Evolutionary conservation across 257 asterid species (phyloP).

Genomic region (Rhazya stricta): DNA sequence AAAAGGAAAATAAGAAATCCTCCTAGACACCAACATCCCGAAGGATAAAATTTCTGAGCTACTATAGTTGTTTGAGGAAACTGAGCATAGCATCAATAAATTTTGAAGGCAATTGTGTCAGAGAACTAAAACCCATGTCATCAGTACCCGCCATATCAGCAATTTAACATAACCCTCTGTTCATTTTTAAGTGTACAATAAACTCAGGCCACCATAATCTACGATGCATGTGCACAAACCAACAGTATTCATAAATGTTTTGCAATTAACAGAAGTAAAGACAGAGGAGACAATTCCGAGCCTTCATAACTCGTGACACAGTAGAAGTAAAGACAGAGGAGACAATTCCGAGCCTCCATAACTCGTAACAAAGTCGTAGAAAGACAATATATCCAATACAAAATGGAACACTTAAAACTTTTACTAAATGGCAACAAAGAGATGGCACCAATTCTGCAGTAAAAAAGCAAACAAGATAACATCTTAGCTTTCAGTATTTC

Average conservation of each 20-base stretch:
- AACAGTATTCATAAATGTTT: background rate
- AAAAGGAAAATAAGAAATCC: background rate
- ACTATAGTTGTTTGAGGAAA: background rate
- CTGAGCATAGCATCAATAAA: background rate
- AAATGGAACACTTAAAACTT: background rate
- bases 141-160: background rate
- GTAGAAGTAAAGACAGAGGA: background rate
- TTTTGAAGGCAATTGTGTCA: background rate
- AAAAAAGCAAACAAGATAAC: background rate
- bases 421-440: background rate
- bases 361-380: too few relatives aligned
- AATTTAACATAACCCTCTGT: background rate
- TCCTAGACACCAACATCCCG: background rate
- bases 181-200: background rate
- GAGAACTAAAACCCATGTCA: background rate
- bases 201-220: background rate
- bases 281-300: background rate
- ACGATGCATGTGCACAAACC: background rate
- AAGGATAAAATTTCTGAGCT: background rate
- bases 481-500: background rate
- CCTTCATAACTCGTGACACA: too few relatives aligned
- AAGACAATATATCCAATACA: background rate
- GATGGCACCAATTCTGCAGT: background rate
- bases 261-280: background rate
- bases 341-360: background rate